A percentile compares a stretch with the other conserved stretches of the same genome.
These are phyloP conservation scores for Penicillium lividum DNA, from an alignment of 495 filamentous ascomycete species.

Conservation along the genomic window DNA sequence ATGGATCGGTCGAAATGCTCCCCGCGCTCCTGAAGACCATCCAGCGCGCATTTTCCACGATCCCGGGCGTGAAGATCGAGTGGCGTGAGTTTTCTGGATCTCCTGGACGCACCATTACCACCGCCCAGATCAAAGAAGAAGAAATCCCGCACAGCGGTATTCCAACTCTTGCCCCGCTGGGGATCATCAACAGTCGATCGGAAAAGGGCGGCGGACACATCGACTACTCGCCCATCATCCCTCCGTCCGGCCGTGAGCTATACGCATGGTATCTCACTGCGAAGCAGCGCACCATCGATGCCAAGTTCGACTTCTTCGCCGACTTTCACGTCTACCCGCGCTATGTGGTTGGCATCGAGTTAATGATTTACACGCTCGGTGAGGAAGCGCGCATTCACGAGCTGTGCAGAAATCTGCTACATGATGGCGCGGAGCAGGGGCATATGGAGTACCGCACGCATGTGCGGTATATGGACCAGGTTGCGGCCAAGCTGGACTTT, in stretches of 20 bases:
- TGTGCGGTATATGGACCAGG: conserved; percentile 13
- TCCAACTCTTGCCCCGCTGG: conserved; percentile 11
- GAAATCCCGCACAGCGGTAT: conserved; percentile 16
- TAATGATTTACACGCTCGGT: conserved; percentile 6
- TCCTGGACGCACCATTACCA: not conserved
- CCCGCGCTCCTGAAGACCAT: not conserved
- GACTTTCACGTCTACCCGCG: conserved; percentile 13
- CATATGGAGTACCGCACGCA: conserved; percentile 16
- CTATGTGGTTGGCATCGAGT: conserved; percentile 12
- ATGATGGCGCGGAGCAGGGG: conserved; percentile 3
- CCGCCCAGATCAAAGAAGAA: conserved; percentile 9
- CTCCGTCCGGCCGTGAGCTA: conserved; percentile 1
- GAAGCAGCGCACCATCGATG: conserved; percentile 5
- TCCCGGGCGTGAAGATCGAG: not conserved
- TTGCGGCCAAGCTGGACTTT: conserved; percentile 11
- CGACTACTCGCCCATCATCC: conserved; percentile 1
- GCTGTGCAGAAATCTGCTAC: not conserved
- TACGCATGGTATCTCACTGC: conserved; percentile 1
- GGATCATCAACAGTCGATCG: conserved; percentile 4
- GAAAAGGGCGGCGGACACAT: not conserved
- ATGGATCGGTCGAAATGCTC: not conserved
- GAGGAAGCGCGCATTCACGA: not conserved
- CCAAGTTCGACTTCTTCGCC: conserved; percentile 12
- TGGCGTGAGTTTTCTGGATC: not conserved
- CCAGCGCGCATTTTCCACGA: not conserved